phyloP scores from a whole-genome alignment of 352 stramenopile genomes.

The Saprolegnia diclina region DNA sequence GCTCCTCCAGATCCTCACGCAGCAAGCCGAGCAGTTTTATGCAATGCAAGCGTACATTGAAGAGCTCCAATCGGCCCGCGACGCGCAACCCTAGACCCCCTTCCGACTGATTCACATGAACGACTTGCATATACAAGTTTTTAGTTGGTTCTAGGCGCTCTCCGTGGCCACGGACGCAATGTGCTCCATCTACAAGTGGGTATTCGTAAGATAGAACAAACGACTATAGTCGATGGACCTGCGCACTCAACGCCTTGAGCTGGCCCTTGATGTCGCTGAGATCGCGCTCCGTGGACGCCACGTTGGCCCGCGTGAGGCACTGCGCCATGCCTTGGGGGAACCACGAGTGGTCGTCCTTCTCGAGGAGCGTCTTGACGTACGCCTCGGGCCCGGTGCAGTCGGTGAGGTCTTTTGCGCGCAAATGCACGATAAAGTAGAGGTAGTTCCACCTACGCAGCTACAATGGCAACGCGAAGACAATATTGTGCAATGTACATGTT shows the following conservation, averaged over 20 bases:
- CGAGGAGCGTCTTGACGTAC: slow-evolving; percentile 26
- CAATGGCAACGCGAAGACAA: background rate
- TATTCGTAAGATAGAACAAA: background rate
- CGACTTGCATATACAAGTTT: background rate
- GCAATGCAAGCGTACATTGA: slow-evolving; percentile 72
- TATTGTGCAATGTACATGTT: slow-evolving; percentile 25
- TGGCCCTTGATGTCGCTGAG: slow-evolving; percentile 20
- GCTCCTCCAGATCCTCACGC: slow-evolving; percentile 57
- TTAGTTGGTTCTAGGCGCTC: background rate
- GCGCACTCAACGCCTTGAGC: slow-evolving; percentile 13
- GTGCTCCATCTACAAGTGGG: slow-evolving; percentile 15
- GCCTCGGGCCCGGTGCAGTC: slow-evolving; percentile 30
- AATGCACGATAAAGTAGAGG: slow-evolving; percentile 29
- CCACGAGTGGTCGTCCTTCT: slow-evolving; percentile 29
- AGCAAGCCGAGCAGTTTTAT: slow-evolving; percentile 66
- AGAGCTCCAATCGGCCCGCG: slow-evolving; percentile 47
- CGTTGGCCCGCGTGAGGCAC: slow-evolving; percentile 13
- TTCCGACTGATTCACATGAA: background rate
- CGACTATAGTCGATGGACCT: background rate
- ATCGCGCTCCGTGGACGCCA: slow-evolving; percentile 17
- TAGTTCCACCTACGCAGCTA: slow-evolving; percentile 24
- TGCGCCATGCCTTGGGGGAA: slow-evolving; percentile 25
- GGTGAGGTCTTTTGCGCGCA: slow-evolving; percentile 20
- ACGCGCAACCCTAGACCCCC: background rate
- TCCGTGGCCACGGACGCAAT: slow-evolving; percentile 7